phyloP scores from a whole-genome alignment of 192 early-diverging fungal genomes.

The Glomus cerebriforme region DNA sequence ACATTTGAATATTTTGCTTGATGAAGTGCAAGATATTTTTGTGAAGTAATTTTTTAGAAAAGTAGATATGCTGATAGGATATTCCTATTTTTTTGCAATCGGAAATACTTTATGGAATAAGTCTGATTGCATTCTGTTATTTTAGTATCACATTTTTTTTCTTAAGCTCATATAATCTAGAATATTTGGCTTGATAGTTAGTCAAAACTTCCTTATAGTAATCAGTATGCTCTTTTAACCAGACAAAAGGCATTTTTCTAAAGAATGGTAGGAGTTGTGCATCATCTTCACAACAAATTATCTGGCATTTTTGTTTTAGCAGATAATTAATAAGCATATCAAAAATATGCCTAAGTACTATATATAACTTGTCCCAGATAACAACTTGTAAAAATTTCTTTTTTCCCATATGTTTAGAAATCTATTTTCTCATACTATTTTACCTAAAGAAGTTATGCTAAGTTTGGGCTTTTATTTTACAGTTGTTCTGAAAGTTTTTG shows the following conservation, averaged over 20 bases:
- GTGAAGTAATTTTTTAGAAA: conserved; percentile 16
- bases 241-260: conserved; percentile 14
- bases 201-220: conserved; percentile 27
- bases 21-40: conserved; percentile 23
- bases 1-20: conserved; percentile 6
- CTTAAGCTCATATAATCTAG: conserved; percentile 24
- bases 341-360: conserved; percentile 15
- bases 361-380: conserved; percentile 21
- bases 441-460: too few relatives aligned
- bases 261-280: conserved; percentile 23
- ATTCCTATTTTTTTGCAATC: conserved; percentile 23
- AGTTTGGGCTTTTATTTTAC: too few relatives aligned
- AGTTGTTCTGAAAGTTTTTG: too few relatives aligned
- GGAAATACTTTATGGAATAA: conserved; percentile 8
- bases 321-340: conserved; percentile 24
- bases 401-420: too few relatives aligned
- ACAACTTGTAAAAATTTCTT: conserved; percentile 26
- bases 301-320: conserved; percentile 20
- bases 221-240: conserved; percentile 20
- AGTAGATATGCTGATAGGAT: conserved; percentile 21
- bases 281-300: conserved; percentile 25
- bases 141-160: conserved; percentile 18
- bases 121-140: too few relatives aligned
- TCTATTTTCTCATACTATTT: too few relatives aligned
- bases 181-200: conserved; percentile 10